phyloP scores from a whole-genome alignment of 129 eudicot species.

The Arctium lappa region DNA sequence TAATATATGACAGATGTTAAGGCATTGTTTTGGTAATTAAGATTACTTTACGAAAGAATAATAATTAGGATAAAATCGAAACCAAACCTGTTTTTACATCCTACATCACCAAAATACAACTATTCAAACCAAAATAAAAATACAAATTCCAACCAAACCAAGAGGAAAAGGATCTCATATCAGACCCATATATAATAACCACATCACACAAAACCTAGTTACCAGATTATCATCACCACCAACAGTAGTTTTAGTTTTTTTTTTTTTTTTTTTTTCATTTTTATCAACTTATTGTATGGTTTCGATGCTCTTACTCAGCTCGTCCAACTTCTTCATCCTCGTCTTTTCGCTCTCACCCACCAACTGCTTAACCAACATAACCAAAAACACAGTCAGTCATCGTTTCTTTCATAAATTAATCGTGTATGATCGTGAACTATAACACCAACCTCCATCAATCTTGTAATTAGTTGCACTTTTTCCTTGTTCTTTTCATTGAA shows the following conservation, averaged over 20 bases:
- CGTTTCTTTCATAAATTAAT: not conserved
- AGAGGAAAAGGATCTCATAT: not conserved
- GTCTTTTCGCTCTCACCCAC: slow-evolving; percentile 84
- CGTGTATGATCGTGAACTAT: not conserved
- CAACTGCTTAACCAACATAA: slow-evolving; percentile 61
- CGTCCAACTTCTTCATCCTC: slow-evolving; percentile 94
- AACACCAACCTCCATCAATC: slow-evolving; percentile 82
- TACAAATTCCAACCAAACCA: slow-evolving; percentile 53
- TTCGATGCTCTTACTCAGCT: slow-evolving; percentile 90
- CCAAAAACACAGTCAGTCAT: not conserved
- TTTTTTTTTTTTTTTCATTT: not conserved
- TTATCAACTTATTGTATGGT: slow-evolving; percentile 38
- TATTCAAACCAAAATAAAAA: slow-evolving; percentile 25
- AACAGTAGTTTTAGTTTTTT: slow-evolving; percentile 12
- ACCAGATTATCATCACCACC: slow-evolving; percentile 24
- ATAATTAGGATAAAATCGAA: slow-evolving; percentile 12
- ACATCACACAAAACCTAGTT: slow-evolving; percentile 65
- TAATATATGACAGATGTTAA: not conserved
- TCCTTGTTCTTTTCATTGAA: slow-evolving; percentile 92
- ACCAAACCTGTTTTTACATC: slow-evolving; percentile 64
- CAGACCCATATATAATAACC: slow-evolving; percentile 41
- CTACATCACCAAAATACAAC: slow-evolving; percentile 42
- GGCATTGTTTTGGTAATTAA: not conserved
- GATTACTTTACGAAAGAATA: not conserved
- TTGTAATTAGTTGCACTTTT: slow-evolving; percentile 76